These are phyloP conservation scores for Polytrichum commune DNA, from an alignment of 225 moss, liverwort and hornwort species.

Conservation along the genomic window DNA sequence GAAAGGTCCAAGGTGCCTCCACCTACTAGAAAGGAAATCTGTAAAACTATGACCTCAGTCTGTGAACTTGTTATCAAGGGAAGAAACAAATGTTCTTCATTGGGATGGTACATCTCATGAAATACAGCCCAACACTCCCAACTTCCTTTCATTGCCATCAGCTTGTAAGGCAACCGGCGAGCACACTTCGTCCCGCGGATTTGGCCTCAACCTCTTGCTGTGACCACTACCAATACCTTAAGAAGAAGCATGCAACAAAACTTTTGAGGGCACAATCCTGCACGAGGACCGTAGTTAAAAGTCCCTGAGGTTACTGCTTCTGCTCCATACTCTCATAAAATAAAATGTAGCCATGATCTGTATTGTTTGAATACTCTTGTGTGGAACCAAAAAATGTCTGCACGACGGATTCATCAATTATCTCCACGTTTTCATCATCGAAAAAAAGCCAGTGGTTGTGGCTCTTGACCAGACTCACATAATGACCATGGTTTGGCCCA, in stretches of 20 bases:
- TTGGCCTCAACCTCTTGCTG: slow-evolving; percentile 23
- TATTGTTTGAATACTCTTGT: slow-evolving; percentile 92
- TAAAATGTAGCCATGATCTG: slow-evolving; percentile 95
- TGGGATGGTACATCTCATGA: slow-evolving; percentile 20
- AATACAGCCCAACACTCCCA: slow-evolving; percentile 21
- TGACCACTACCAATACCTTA: slow-evolving; percentile 11
- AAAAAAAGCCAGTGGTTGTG: slow-evolving; percentile 96
- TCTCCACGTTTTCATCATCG: slow-evolving; percentile 98
- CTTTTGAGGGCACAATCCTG: not conserved
- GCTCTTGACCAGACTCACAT: slow-evolving; percentile 95
- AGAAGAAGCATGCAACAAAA: not conserved
- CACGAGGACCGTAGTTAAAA: not conserved
- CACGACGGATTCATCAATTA: slow-evolving; percentile 86
- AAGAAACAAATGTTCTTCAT: not conserved
- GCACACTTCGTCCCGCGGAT: slow-evolving; percentile 45
- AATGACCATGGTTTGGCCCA: slow-evolving; percentile 97
- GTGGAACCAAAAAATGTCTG: slow-evolving; percentile 99
- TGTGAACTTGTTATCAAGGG: too few species aligned
- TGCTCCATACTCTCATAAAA: slow-evolving; percentile 98
- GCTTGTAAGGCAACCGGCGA: slow-evolving; percentile 31
- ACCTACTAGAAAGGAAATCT: slow-evolving; percentile 27
- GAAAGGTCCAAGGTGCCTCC: slow-evolving; percentile 39
- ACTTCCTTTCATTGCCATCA: slow-evolving; percentile 27
- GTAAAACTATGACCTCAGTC: slow-evolving; percentile 30
- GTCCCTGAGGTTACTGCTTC: slow-evolving; percentile 55